Percentiles rank a stretch among this genome's conserved stretches.
Evolutionary conservation across 768 basidiomycete genomes (phyloP).

Genomic region (Naganishia vaughanmartiniae): DNA sequence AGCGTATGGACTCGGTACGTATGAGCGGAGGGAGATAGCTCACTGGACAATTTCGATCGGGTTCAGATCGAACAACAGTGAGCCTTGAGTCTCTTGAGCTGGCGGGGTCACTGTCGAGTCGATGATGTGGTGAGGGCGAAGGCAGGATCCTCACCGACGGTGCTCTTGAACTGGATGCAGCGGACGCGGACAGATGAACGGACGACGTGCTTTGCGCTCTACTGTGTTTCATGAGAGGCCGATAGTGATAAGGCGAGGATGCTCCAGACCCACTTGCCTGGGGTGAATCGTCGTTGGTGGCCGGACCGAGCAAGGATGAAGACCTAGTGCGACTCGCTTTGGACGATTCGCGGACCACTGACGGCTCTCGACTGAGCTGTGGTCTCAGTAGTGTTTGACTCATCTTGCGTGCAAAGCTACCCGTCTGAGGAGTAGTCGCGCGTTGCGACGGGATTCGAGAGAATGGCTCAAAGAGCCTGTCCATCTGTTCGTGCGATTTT

Average conservation of each 20-base stretch:
- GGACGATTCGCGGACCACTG: neutral
- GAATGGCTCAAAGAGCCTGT: neutral
- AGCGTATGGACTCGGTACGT: neutral
- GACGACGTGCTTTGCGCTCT: constrained; percentile 6
- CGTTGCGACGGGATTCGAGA: neutral
- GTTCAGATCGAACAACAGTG: neutral
- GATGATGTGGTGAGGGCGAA: neutral
- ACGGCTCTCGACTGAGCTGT: neutral
- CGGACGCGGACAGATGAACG: neutral
- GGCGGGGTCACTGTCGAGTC: neutral
- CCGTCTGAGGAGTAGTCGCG: neutral
- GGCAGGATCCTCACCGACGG: neutral
- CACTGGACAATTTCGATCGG: neutral
- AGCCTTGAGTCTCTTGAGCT: neutral
- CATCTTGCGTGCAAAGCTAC: neutral
- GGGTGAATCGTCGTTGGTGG: neutral
- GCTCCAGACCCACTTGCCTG: neutral
- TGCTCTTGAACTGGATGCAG: neutral
- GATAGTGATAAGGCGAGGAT: neutral
- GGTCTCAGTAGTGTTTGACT: neutral
- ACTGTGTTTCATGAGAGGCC: constrained; percentile 1
- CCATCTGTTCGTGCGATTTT: neutral
- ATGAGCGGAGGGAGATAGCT: constrained; percentile 11
- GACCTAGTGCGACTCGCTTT: constrained; percentile 13
- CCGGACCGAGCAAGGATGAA: neutral